phyloP scores from a whole-genome alignment of 2,329 filamentous ascomycete species.

The Fusarium sp. region DNA sequence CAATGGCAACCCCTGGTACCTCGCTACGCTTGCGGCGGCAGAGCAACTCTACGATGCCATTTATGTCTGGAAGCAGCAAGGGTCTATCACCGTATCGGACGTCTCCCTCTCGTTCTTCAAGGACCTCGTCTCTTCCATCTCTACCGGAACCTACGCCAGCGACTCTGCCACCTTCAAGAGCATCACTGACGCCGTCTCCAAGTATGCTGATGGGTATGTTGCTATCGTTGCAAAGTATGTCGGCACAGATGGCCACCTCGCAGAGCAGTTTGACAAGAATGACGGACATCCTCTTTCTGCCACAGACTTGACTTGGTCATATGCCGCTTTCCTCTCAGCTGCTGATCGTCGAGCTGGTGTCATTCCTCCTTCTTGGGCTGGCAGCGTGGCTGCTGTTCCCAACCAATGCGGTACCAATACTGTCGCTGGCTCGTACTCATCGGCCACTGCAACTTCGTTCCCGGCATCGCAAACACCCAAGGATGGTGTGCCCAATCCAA shows the following conservation, averaged over 20 bases:
- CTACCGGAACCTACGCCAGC: conserved; percentile 70
- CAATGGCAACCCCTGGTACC: conserved; percentile 84
- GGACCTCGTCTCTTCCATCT: conserved; percentile 67
- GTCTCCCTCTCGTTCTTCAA: conserved; percentile 78
- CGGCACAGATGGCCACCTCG: conserved; percentile 68
- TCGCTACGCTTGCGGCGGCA: conserved; percentile 79
- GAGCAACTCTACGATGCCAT: conserved; percentile 83
- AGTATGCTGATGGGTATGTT: conserved; percentile 71
- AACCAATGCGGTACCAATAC: conserved; percentile 59
- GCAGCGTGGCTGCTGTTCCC: conserved; percentile 58
- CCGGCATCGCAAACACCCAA: conserved; percentile 60
- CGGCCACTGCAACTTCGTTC: conserved; percentile 59
- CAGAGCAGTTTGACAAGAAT: conserved; percentile 72
- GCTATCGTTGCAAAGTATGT: conserved; percentile 71
- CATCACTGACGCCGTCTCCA: conserved; percentile 66
- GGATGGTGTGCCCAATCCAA: conserved; percentile 48
- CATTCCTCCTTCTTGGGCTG: conserved; percentile 68
- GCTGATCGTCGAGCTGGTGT: conserved; percentile 64
- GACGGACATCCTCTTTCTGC: conserved; percentile 69
- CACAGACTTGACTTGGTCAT: conserved; percentile 77
- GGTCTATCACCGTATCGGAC: conserved; percentile 71
- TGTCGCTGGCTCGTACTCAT: conserved; percentile 61
- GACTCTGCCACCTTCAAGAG: conserved; percentile 59
- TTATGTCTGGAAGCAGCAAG: conserved; percentile 73
- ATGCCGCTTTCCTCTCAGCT: conserved; percentile 75